Base-by-base conservation (phyloP, 805 yeast species). In the Zygoascus bituminiphila region DNA sequence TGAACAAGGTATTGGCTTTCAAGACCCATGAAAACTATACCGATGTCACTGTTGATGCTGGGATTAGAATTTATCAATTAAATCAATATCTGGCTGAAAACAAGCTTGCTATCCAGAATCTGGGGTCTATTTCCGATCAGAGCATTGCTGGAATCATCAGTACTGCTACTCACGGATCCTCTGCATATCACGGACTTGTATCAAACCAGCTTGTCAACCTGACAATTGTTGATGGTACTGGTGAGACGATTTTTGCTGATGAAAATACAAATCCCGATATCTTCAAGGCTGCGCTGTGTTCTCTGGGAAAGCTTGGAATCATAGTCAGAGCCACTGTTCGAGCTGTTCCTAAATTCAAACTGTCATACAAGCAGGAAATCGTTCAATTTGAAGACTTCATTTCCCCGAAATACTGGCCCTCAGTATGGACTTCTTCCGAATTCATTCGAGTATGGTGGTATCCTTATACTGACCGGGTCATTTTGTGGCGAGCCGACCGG, bases 401-500 rank as follows among this genome's bases (percentile, higher is more conserved):
- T 56, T 68, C 71, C 12, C 72, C 78, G 51, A 67, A 69, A 51
- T 49, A 55, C 12, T 88, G 95, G 88, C 87, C 84, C 55, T 71
- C 73, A 12, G 66, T 91, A 41, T 91, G 97, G 95, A 78, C 85
- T 2, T 80, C 87, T 42, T 76, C 88, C n/a, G 98, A 91, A 67
- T 91, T 80, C 61, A 83, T 88, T 42, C 78, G 98, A 54, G 78
- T 88, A 44, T 91, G 98, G 97, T 93, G 98, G 98, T 93, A 84
- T 66, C 98, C 98, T 1, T 93, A 91, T 65, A 74, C 93, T 15
- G 77, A 79, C 45, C 83, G 83, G 60, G 86, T 95, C 70, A 80
- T 88, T 26, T 70, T 88, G 44, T 91, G 98, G 97, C 78, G 94
- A 61, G 98, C 95, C 35, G 69, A 77, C 21, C 87, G 87, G 62